These are phyloP conservation scores for Zymoseptoria ardabiliae DNA, from an alignment of 2,329 filamentous ascomycete species.

Conservation along the genomic window DNA sequence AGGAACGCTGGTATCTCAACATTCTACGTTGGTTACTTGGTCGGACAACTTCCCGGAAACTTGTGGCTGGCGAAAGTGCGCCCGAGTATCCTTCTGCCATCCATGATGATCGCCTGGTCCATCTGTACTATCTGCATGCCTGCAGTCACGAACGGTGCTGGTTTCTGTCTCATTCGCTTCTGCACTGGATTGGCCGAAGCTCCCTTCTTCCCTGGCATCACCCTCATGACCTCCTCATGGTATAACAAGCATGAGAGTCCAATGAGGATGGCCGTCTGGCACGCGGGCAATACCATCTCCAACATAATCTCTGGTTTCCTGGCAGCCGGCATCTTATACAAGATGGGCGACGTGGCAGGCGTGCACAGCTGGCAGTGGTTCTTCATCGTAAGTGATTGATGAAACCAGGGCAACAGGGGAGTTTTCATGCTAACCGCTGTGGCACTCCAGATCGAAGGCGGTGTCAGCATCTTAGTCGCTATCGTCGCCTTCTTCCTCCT, in stretches of 20 bases:
- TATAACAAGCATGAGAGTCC: slow-evolving; percentile 41
- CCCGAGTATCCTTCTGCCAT: slow-evolving; percentile 31
- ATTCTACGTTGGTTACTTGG: slow-evolving; percentile 39
- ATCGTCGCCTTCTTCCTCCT: slow-evolving; percentile 47
- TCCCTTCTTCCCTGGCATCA: slow-evolving; percentile 33
- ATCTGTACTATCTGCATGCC: slow-evolving; percentile 41
- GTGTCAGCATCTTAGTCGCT: slow-evolving; percentile 49
- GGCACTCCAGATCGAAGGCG: slow-evolving; percentile 43
- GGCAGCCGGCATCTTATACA: slow-evolving; percentile 39
- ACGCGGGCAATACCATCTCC: slow-evolving; percentile 41
- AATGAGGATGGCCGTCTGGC: slow-evolving; percentile 40
- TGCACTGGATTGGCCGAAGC: slow-evolving; percentile 35
- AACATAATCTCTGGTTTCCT: slow-evolving; percentile 42
- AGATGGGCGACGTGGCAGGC: slow-evolving; percentile 32
- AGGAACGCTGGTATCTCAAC: slow-evolving; percentile 34
- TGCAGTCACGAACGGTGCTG: slow-evolving; percentile 29
- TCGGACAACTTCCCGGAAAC: slow-evolving; percentile 41
- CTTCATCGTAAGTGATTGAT: neutral
- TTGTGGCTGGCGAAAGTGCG: slow-evolving; percentile 37
- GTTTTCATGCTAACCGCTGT: slow-evolving; percentile 48
- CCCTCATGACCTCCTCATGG: slow-evolving; percentile 38
- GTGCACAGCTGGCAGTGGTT: slow-evolving; percentile 25
- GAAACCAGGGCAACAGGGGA: slow-evolving; percentile 45
- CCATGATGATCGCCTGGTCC: slow-evolving; percentile 38
- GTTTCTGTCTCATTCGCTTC: slow-evolving; percentile 34